phyloP scores from a whole-genome alignment of 192 early-diverging fungal genomes.

The Phycomyces nitens region DNA sequence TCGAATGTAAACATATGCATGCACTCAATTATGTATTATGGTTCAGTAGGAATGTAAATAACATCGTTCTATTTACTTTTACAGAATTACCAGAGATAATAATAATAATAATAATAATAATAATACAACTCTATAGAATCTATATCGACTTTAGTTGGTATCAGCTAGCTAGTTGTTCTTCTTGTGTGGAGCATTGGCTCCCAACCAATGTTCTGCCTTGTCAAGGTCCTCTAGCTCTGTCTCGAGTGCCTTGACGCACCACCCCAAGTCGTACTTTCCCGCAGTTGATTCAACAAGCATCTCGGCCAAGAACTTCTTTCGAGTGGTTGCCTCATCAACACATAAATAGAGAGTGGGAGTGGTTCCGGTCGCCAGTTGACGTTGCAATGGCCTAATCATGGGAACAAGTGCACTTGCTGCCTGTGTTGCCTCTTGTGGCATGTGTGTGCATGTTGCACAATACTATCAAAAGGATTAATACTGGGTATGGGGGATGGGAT shows the following conservation, averaged over 20 bases:
- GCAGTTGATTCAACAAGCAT: slow-evolving; percentile 26
- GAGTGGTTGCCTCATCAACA: slow-evolving; percentile 54
- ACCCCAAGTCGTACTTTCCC: slow-evolving; percentile 45
- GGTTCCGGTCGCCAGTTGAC: slow-evolving; percentile 29
- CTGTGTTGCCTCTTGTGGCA: slow-evolving; percentile 56
- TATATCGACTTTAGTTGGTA: no score
- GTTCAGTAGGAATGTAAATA: no score
- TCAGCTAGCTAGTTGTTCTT: not conserved
- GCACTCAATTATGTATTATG: no score
- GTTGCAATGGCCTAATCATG: slow-evolving; percentile 47
- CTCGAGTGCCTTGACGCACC: slow-evolving; percentile 68
- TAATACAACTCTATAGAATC: no score
- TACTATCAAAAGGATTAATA: slow-evolving; percentile 20
- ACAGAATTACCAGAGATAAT: no score
- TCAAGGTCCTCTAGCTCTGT: slow-evolving; percentile 48
- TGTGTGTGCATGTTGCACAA: slow-evolving; percentile 36
- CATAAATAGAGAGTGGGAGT: slow-evolving; percentile 51
- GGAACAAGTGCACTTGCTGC: slow-evolving; percentile 56
- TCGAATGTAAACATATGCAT: no score
- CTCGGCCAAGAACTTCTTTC: slow-evolving; percentile 46
- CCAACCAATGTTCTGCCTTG: slow-evolving; percentile 54
- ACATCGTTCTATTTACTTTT: no score
- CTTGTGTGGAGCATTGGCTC: slow-evolving; percentile 54
- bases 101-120: no score
- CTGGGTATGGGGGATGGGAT: not conserved